Percentiles rank a stretch among this genome's conserved stretches.
These are phyloP conservation scores for Candida coquimbonensis DNA, from an alignment of 805 yeast species.

Conservation along the genomic window DNA sequence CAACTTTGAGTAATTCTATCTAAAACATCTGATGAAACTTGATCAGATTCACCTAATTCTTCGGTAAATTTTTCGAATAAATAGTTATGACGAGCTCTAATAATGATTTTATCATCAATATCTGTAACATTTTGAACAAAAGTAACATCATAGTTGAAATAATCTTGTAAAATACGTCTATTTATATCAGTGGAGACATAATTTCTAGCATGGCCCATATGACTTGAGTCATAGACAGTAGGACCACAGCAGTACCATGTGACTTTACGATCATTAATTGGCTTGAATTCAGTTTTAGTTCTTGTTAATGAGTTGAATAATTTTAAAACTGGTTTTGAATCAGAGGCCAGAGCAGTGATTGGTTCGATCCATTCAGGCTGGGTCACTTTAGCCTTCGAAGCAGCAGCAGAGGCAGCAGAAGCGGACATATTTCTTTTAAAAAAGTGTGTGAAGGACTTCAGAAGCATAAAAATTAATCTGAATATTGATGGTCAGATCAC, in stretches of 20 bases:
- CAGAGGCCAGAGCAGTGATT: conserved; percentile 3
- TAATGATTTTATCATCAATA: conserved; percentile 92
- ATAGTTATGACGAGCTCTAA: conserved; percentile 87
- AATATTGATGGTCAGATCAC: neutral
- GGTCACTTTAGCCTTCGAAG: conserved; percentile 24
- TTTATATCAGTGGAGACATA: conserved; percentile 92
- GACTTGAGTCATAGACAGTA: conserved; percentile 91
- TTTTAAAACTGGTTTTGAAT: conserved; percentile 40
- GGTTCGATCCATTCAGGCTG: conserved; percentile 54
- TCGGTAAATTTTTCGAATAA: conserved; percentile 57
- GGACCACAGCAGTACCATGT: conserved; percentile 99
- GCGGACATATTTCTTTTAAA: conserved; percentile 18
- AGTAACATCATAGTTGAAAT: conserved; percentile 80
- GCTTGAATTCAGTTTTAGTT: conserved; percentile 70
- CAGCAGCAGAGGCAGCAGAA: neutral
- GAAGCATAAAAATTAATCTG: neutral
- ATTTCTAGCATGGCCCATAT: conserved; percentile 98
- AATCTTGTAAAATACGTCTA: conserved; percentile 81
- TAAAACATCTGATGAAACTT: conserved; percentile 29
- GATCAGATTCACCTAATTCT: conserved; percentile 20
- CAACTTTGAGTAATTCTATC: conserved; percentile 38
- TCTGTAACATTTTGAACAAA: conserved; percentile 98
- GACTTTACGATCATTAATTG: conserved; percentile 55
- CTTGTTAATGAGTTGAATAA: conserved; percentile 82
- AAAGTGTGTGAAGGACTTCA: neutral